These are phyloP conservation scores for Carallia brachiata DNA, from an alignment of 345 rosid genomes.

Conservation along the genomic window DNA sequence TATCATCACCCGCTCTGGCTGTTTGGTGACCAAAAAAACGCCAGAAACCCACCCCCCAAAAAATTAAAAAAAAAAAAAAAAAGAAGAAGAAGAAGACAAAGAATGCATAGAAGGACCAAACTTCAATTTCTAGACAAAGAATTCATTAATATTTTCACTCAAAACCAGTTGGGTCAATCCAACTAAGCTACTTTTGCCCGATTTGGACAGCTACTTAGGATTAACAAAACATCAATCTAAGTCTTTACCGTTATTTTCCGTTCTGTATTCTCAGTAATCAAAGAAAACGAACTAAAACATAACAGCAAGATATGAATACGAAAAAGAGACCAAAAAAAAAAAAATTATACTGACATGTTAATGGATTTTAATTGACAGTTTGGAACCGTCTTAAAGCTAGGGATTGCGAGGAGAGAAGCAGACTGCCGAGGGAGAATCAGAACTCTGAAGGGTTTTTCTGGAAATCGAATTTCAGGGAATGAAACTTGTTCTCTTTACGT, in stretches of 20 bases:
- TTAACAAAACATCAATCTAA: too few relatives aligned
- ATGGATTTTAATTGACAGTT: neutral
- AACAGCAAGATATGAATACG: neutral
- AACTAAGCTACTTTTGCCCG: too few relatives aligned
- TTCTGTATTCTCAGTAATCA: neutral
- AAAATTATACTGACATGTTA: constrained; percentile 6
- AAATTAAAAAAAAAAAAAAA: neutral
- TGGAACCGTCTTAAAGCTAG: neutral
- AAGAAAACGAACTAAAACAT: neutral
- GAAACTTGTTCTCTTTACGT: too few relatives aligned
- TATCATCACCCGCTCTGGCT: neutral
- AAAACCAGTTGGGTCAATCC: too few relatives aligned
- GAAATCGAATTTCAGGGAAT: neutral
- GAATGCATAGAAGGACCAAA: too few relatives aligned
- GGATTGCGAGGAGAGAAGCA: neutral
- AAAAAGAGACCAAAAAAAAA: neutral
- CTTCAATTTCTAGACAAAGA: too few relatives aligned
- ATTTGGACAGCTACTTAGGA: too few relatives aligned
- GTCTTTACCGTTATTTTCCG: neutral
- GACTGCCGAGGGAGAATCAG: neutral
- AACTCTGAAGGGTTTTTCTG: neutral
- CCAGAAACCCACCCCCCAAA: too few relatives aligned
- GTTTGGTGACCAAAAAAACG: constrained; percentile 1
- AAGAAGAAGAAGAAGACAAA: neutral
- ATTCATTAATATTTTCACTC: too few relatives aligned